Evolutionary conservation across 768 basidiomycete species (phyloP).

Genomic region (Termitomyces eurrhizus): DNA sequence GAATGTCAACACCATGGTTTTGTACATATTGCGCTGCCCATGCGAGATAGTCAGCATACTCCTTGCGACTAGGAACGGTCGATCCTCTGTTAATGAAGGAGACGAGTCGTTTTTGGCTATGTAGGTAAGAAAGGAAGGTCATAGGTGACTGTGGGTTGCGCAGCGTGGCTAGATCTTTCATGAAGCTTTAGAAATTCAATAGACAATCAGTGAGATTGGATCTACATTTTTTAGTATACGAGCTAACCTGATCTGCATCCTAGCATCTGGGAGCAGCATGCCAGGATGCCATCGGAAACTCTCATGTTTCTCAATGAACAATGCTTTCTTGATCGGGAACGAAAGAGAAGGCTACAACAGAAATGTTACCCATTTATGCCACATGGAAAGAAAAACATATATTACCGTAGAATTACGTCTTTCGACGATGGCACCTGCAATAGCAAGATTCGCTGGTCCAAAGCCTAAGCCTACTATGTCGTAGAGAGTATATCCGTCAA

Average conservation of each 20-base stretch:
- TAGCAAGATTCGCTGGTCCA: conserved; percentile 50
- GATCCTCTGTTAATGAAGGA: conserved; percentile 52
- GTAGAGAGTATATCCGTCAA: conserved; percentile 23
- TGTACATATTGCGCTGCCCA: conserved; percentile 48
- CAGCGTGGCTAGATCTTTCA: conserved; percentile 52
- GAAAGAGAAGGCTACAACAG: conserved; percentile 7
- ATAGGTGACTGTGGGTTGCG: conserved; percentile 47
- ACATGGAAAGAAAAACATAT: conserved; percentile 4
- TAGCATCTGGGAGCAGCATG: conserved; percentile 48
- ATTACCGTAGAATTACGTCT: conserved; percentile 24
- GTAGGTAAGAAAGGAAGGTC: conserved; percentile 51
- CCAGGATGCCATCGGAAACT: conserved; percentile 53
- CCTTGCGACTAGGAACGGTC: conserved; percentile 47
- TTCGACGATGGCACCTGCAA: conserved; percentile 47
- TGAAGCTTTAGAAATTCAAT: conserved; percentile 29
- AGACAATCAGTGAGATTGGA: background rate
- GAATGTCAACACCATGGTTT: conserved; percentile 36
- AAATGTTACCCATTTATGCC: background rate
- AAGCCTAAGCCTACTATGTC: conserved; percentile 51
- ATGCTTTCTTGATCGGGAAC: conserved; percentile 22
- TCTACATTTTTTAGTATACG: background rate
- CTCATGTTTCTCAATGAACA: conserved; percentile 47
- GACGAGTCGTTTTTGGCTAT: conserved; percentile 43
- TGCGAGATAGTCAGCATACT: conserved; percentile 50
- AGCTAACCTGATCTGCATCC: conserved; percentile 49